phyloP scores from a whole-genome alignment of 306 rosid species.

The Canavalia ensiformis region DNA sequence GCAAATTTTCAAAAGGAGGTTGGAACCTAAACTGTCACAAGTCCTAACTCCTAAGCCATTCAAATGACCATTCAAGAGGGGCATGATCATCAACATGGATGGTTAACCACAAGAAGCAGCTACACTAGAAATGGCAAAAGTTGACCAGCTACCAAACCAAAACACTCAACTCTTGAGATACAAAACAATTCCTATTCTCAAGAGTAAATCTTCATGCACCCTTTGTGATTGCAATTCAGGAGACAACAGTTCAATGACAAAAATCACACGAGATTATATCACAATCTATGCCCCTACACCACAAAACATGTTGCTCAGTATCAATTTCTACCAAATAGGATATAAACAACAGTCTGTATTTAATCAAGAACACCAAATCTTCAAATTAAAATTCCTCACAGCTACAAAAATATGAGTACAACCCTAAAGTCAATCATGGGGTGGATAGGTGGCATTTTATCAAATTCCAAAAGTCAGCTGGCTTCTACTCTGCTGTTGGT shows the following conservation, averaged over 20 bases:
- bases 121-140: not conserved
- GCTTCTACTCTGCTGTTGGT: constrained; percentile 58
- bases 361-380: constrained; percentile 38
- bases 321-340: constrained; percentile 24
- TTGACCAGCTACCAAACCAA: not conserved
- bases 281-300: constrained; percentile 13
- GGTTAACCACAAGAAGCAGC: not conserved
- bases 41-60: not conserved
- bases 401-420: constrained; percentile 64
- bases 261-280: constrained; percentile 7
- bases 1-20: not conserved
- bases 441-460: constrained; percentile 53
- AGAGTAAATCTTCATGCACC: not conserved
- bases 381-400: constrained; percentile 52
- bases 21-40: not conserved
- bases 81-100: not conserved
- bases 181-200: constrained; percentile 10
- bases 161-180: not conserved
- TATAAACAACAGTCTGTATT: constrained; percentile 27
- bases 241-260: constrained; percentile 16
- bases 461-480: constrained; percentile 53
- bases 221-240: not conserved
- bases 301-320: constrained; percentile 19
- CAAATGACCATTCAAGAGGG: not conserved
- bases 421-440: constrained; percentile 54